These are phyloP conservation scores for Nicotiana sylvestris DNA, from an alignment of 257 asterid species.

Conservation along the genomic window DNA sequence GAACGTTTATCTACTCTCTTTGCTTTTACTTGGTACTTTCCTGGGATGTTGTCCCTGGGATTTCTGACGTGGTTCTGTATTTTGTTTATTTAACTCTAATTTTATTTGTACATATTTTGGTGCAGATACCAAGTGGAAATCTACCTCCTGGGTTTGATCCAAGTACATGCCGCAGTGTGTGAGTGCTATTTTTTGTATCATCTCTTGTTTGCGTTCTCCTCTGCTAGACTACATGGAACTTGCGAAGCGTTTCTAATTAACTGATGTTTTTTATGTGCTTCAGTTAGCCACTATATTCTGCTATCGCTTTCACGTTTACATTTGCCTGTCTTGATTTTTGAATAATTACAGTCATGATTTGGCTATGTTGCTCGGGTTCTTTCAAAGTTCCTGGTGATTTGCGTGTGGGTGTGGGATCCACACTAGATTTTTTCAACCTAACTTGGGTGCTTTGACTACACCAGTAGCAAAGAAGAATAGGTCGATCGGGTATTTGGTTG, in stretches of 20 bases:
- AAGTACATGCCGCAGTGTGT: constrained; percentile 97
- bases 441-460: too few relatives aligned
- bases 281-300: neutral
- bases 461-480: too few relatives aligned
- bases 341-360: neutral
- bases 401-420: too few relatives aligned
- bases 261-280: neutral
- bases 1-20: neutral
- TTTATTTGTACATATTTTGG: constrained; percentile 22
- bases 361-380: too few relatives aligned
- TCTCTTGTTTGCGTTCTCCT: constrained; percentile 9
- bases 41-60: neutral
- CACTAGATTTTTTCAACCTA: too few relatives aligned
- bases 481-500: too few relatives aligned
- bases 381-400: too few relatives aligned
- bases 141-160: constrained; percentile 99
- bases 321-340: neutral
- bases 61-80: neutral
- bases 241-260: neutral
- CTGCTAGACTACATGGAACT: neutral
- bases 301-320: neutral
- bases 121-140: constrained; percentile 98
- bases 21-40: neutral
- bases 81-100: too few relatives aligned
- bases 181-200: constrained; percentile 45